Base-by-base conservation (phyloP, 1,284 basidiomycete species). In the Apiotrichum gamsii region DNA sequence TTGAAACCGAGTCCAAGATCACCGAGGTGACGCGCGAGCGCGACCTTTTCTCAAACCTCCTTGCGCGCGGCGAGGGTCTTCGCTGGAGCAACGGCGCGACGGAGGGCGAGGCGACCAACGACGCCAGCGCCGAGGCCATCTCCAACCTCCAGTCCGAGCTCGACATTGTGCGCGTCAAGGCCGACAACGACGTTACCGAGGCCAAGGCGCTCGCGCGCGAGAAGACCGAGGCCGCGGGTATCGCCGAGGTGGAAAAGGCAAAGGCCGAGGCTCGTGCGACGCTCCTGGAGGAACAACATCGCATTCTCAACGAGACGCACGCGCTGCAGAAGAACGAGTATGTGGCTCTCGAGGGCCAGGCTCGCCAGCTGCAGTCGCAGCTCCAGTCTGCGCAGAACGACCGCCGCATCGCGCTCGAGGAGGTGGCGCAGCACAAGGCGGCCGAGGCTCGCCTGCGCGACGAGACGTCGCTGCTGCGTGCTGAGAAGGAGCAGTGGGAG, bases 401-500 rank as follows among this genome's bases (percentile, higher is more conserved):
- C 29, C 60, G 62, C 19, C 61, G 65, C 28, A 41, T 40, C 15
- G 65, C 67, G 11, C 51, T 63, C n/a, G 66, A 70, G 41, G 59
- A 76, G 44, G 62, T 72, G 14, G 63, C 67, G 3, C 59, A 69
- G 2, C 70, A 74, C 43, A 71, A 75, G 53, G 72, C 70, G 78
- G 81, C 75, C 77, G 78, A 83, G 23, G 87, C 90, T 50, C 82
- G 85, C 49, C 74, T 89, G 31, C 81, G 87, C 6, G 89, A 86
- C 57, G 90, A 95, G 62, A 80, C 78, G 51, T 84, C 87, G 1
- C 90, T 86, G 60, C 78, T 94, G 25, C 81, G 84, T 24, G 89
- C 90, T 0, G 93, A 96, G 77, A 90, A 89, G 76, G 85, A 84
- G 60, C 85, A 91, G 34, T 90, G 85, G 85, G 86, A 76, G 87